phyloP scores from a whole-genome alignment of 2,329 filamentous ascomycete genomes.

The Simplicillium sp. region DNA sequence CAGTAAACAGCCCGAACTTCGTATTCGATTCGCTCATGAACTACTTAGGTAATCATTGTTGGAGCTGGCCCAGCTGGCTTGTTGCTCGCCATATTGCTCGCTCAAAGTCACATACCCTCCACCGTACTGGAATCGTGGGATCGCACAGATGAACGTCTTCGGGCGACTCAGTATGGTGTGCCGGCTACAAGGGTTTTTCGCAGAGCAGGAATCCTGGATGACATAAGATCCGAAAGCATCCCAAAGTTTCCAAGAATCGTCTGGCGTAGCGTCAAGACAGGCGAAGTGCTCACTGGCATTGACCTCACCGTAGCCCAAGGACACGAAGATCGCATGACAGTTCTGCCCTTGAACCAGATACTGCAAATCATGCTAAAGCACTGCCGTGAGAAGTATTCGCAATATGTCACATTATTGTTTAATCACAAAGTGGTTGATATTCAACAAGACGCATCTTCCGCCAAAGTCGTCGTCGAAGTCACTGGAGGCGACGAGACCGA shows the following conservation, averaged over 20 bases:
- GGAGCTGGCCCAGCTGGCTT: slow-evolving; percentile 13
- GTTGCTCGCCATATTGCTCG: slow-evolving; percentile 12
- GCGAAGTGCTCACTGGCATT: slow-evolving; percentile 12
- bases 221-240: slow-evolving; percentile 12
- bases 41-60: slow-evolving; percentile 9
- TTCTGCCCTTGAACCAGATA: not conserved
- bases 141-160: slow-evolving; percentile 17
- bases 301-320: slow-evolving; percentile 12
- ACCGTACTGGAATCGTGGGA: slow-evolving; percentile 16
- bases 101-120: slow-evolving; percentile 13
- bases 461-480: not conserved
- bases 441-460: not conserved
- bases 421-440: slow-evolving; percentile 1
- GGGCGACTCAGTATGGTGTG: slow-evolving; percentile 19
- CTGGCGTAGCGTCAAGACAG: slow-evolving; percentile 13
- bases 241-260: slow-evolving; percentile 11
- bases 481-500: not conserved
- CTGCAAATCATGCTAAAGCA: not conserved
- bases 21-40: not conserved
- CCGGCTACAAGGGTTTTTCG: slow-evolving; percentile 7
- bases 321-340: not conserved
- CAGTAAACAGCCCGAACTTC: too few species aligned
- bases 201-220: slow-evolving; percentile 15
- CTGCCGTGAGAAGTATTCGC: not conserved
- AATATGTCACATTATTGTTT: not conserved